These are phyloP conservation scores for Hyaloscypha hepaticicola DNA, from an alignment of 495 filamentous ascomycete genomes.

Conservation along the genomic window DNA sequence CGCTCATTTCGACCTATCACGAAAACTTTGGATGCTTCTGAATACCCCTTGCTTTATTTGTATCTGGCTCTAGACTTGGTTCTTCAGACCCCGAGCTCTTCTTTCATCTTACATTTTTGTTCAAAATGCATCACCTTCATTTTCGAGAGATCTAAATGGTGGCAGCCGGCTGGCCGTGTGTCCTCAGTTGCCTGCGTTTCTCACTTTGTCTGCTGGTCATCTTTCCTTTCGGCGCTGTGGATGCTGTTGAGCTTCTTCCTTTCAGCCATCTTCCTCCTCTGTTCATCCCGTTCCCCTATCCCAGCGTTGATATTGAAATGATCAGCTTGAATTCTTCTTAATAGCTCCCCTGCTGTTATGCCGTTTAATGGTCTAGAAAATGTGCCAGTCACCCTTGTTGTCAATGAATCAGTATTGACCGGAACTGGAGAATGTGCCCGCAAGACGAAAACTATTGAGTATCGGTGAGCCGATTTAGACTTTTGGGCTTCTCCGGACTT, in stretches of 20 bases:
- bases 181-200: too few species aligned
- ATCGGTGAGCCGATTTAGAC: slow-evolving; percentile 4
- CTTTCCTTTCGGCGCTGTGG: background rate
- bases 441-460: slow-evolving; percentile 25
- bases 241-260: slow-evolving; percentile 4
- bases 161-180: too few species aligned
- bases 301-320: slow-evolving; percentile 27
- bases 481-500: background rate
- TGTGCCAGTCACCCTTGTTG: slow-evolving; percentile 15
- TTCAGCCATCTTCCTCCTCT: slow-evolving; percentile 20
- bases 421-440: slow-evolving; percentile 20
- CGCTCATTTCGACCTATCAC: too few species aligned
- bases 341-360: slow-evolving; percentile 14
- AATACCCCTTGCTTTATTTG: too few species aligned
- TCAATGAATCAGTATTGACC: slow-evolving; percentile 22
- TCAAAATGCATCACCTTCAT: too few species aligned
- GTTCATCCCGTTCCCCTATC: slow-evolving; percentile 15
- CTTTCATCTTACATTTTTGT: too few species aligned
- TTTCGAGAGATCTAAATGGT: too few species aligned
- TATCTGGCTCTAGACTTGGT: too few species aligned
- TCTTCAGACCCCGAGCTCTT: too few species aligned
- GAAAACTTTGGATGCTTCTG: too few species aligned
- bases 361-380: slow-evolving; percentile 10
- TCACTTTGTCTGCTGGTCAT: background rate
- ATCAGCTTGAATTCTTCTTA: slow-evolving; percentile 7